Evolutionary conservation across 2,329 filamentous ascomycete genomes (phyloP), one percentile per base, ranked within the genome.

Genomic region (Tolypocladium ovalisporum): DNA sequence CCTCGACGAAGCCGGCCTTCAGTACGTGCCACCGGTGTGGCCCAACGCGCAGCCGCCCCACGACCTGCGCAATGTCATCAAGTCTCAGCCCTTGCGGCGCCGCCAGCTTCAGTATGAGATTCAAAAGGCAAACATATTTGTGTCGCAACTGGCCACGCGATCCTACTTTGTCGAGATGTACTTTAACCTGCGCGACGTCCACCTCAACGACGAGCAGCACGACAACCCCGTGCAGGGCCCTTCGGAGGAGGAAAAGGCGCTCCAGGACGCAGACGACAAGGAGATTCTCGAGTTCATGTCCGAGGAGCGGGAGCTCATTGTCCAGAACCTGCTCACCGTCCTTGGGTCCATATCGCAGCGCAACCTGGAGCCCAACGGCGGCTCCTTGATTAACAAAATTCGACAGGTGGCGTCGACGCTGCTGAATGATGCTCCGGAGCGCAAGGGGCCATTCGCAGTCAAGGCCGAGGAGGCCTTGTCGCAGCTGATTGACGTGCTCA

Each of bases 91-190:
- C 1, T 68, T 73, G 32, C 75, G 77, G 3, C 78, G 82, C 2
- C 77, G 82, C 1, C 75, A 79, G 57, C 69, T 91, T 5, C 89
- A 94, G 67, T 90, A 86, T 62, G 91, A 96, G 71, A 94, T 96
- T 35, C 90, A 96, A 69, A 96, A 95, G 68, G 89, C 90, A 8
- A 96, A 96, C 69, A 89, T 96, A 42, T 90, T 93, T 67, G 84
- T 86, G 2, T 93, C 87, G 7, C 87, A 91, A 65, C 76, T 96
- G 12, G 85, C 86, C 2, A 95, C 90, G 0, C 81, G 91, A 29
- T 93, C 89, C 0, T 92, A 90, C 68, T 84, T 93, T 57, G 89
- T 95, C 0, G 90, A 96, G 69, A 87, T 91, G 62, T 96, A 93
- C 72, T 90, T 90, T 70, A 85, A 85, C 63, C 77, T 94, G 1